phyloP scores from a whole-genome alignment of 2,329 filamentous ascomycete genomes.

The Pseudopithomyces chartarum region DNA sequence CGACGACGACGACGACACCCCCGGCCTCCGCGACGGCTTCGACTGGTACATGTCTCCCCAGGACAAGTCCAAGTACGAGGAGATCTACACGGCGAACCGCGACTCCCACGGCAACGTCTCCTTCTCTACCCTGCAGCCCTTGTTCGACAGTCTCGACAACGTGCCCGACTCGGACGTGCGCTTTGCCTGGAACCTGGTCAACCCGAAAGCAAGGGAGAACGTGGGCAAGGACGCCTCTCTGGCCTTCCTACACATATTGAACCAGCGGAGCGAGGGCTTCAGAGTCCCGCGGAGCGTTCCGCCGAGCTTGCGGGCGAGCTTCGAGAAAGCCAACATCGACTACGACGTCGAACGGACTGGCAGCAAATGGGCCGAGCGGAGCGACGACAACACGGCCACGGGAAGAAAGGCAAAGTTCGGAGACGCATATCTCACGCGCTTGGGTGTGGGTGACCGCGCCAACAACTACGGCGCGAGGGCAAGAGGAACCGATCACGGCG shows the following conservation, averaged over 20 bases:
- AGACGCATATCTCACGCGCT: constrained; percentile 89
- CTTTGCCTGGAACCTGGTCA: constrained; percentile 96
- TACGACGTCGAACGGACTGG: constrained; percentile 84
- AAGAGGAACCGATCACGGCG: constrained; percentile 86
- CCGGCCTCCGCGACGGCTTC: constrained; percentile 91
- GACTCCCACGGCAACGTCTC: constrained; percentile 77
- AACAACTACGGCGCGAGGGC: constrained; percentile 68
- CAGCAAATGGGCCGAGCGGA: constrained; percentile 78
- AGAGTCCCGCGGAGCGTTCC: constrained; percentile 91
- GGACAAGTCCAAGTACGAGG: constrained; percentile 93
- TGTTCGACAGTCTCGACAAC: constrained; percentile 74
- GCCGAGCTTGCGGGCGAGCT: constrained; percentile 85
- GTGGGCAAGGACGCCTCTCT: constrained; percentile 96
- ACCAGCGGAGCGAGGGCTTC: constrained; percentile 92
- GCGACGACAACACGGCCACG: constrained; percentile 79
- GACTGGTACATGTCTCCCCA: constrained; percentile 98
- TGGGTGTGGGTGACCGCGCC: constrained; percentile 77
- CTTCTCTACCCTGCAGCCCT: constrained; percentile 78
- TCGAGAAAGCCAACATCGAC: constrained; percentile 95
- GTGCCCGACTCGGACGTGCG: constrained; percentile 79
- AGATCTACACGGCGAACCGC: constrained; percentile 92
- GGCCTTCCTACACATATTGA: constrained; percentile 95
- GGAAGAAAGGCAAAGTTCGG: constrained; percentile 97
- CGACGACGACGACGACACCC: constrained; percentile 76
- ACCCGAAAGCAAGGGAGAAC: constrained; percentile 78